Base-by-base conservation (phyloP, 2,329 filamentous ascomycete genomes). In the Pseudopithomyces maydicus region DNA sequence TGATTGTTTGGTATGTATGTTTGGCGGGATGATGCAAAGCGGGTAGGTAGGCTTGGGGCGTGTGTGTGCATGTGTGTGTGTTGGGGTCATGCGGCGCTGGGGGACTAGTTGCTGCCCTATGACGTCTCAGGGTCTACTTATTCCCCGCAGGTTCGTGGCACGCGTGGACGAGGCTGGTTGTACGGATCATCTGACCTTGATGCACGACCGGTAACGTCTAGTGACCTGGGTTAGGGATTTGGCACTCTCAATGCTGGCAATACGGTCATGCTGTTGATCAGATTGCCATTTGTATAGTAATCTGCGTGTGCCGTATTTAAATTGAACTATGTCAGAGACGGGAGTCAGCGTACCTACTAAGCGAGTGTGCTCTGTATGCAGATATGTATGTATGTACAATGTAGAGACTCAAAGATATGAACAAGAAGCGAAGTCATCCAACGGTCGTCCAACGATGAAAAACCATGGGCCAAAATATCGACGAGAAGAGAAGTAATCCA, bases 81-180 rank as follows among this genome's bases (percentile, higher is more conserved):
- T n/a, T n/a, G 45, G 6, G 15, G 46, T 26, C 17, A 22, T n/a
- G n/a, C n/a, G n/a, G n/a, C n/a, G n/a, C n/a, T 38, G 26, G 46
- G 14, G 35, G 32, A 23, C 19, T 45, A 15, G 23, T 15, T 19
- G 33, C n/a, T 35, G 29, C 26, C 38, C 46, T 33, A 49, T 49
- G 46, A 49, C 46, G 46, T 49, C 20, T 38, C 46, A 36, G 44
- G 26, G 44, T 47, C 44, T 17, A 45, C n/a, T n/a, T n/a, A 29
- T 29, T 29, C 26, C 26, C 26, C 26, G 26, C 26, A 29, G 26
- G 26, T 29, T n/a, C n/a, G n/a, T n/a, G n/a, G n/a, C n/a, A n/a
- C n/a, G n/a, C 26, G 26, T 29, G 26, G 26, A 8, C 8, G 26
- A 29, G 26, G 26, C 26, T 29, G 26, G 26, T 29, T 8, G 26